Base-by-base conservation (phyloP, 2,329 filamentous ascomycete genomes). In the Sporothrix protearum region DNA sequence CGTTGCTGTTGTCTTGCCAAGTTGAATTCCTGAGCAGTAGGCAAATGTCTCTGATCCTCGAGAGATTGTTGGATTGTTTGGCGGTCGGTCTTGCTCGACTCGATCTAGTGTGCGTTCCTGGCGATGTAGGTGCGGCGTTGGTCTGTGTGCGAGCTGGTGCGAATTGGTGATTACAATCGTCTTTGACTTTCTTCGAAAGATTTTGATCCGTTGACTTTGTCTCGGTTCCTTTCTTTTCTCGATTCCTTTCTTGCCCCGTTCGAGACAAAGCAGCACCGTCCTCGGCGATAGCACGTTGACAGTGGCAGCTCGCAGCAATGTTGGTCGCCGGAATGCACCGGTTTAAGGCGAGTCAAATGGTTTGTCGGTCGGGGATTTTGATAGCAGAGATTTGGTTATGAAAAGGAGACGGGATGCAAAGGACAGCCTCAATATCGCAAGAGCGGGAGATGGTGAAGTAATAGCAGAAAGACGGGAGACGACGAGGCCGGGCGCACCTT, bases 41-140 rank as follows among this genome's bases (percentile, higher is more conserved):
- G 16, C 30, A 28, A 14, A 16, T 70, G 68, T 49, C 68, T 69
- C 53, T 69, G 68, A 57, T 25, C 33, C 45, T 25, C 22, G 59
- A 42, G 36, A 36, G 12, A 28, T 22, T 28, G 61, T 39, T 49
- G 45, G 45, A 30, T 12, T 47, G 42, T 47, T 39, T 39, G 8
- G 19, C 55, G 8, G 49, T 5, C 25, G 49, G 16, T 28, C 22
- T 59, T 47, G 22, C 51, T 69, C 67, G 39, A 57, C 14, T n/a
- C 16, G 36, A 19, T 49, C 30, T 69, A 61, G 68, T 45, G 10
- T 49, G 68, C 68, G 68, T 69, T 61, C 68, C 57, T 63, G 45
- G n/a, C 22, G 39, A 28, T 53, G 16, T 45, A 30, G 64, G 39
- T 49, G 45, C 57, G 7, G 3, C 22, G 10, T 2, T 14, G 12